These are phyloP conservation scores for Davidsoniella virescens DNA, from an alignment of 2,329 filamentous ascomycete genomes.

Conservation along the genomic window DNA sequence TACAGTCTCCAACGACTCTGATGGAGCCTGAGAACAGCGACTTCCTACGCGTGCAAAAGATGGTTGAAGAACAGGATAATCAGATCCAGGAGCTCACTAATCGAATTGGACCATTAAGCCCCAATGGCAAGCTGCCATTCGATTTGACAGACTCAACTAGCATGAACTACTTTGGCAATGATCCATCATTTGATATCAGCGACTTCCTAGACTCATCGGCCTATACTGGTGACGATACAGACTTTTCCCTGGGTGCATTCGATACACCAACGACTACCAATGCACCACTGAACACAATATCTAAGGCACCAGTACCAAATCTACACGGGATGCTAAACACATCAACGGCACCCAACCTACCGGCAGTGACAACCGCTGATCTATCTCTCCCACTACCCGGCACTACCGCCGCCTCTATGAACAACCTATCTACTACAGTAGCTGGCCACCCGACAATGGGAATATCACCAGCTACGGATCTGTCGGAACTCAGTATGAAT, in stretches of 20 bases:
- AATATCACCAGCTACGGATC: constrained; percentile 8
- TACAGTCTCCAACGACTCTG: constrained; percentile 39
- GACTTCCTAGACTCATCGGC: constrained; percentile 23
- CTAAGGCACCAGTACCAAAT: not conserved
- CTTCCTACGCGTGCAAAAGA: constrained; percentile 59
- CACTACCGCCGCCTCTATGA: not conserved
- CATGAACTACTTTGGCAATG: constrained; percentile 17
- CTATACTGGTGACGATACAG: constrained; percentile 25
- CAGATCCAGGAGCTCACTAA: constrained; percentile 61
- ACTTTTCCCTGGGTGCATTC: constrained; percentile 21
- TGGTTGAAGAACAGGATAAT: constrained; percentile 64
- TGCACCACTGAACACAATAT: not conserved
- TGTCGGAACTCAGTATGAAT: constrained; percentile 12
- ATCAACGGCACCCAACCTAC: not conserved
- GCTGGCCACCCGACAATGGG: not conserved
- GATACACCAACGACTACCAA: constrained; percentile 1
- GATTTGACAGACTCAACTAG: constrained; percentile 36
- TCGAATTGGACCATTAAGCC: constrained; percentile 63
- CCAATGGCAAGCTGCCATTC: constrained; percentile 55
- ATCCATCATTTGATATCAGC: constrained; percentile 26
- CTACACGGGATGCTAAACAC: too few relatives aligned
- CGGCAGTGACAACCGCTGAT: not conserved
- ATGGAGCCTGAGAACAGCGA: constrained; percentile 57
- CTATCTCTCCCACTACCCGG: not conserved
- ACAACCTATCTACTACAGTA: not conserved